Conservation (phyloP, 352 stramenopile genomes). For the Globisporangium barbulae region DNA sequence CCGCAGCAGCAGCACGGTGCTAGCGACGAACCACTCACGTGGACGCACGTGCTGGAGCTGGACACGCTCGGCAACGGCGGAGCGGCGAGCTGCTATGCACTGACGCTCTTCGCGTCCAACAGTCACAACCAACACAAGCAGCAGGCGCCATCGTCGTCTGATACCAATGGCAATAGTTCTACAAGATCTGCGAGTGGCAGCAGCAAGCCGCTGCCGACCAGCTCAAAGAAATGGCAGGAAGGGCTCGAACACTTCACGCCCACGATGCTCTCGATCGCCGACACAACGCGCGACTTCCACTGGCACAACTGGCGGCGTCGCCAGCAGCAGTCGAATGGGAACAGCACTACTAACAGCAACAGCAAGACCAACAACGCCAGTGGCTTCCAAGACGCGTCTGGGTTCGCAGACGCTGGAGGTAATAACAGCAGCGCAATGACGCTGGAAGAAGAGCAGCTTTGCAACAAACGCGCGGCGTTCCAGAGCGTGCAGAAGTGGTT, state of each 20-base stretch:
- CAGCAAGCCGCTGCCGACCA: background rate
- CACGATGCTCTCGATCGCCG: slow-evolving; percentile 68
- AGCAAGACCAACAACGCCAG: background rate
- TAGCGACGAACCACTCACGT: slow-evolving; percentile 22
- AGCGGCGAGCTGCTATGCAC: slow-evolving; percentile 33
- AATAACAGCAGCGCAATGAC: slow-evolving; percentile 5
- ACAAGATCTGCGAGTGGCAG: background rate
- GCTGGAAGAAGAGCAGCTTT: slow-evolving; percentile 21
- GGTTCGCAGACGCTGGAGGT: background rate
- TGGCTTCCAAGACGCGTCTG: slow-evolving; percentile 1
- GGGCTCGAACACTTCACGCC: slow-evolving; percentile 78
- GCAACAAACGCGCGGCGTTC: slow-evolving; percentile 29
- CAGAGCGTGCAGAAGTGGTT: slow-evolving; percentile 61
- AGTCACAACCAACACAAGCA: slow-evolving; percentile 3
- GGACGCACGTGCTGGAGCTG: slow-evolving; percentile 35
- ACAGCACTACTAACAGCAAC: background rate
- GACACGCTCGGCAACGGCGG: slow-evolving; percentile 13
- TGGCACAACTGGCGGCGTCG: slow-evolving; percentile 19
- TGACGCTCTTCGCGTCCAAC: slow-evolving; percentile 44
- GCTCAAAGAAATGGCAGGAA: slow-evolving; percentile 43
- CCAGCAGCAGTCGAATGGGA: background rate
- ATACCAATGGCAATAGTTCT: background rate
- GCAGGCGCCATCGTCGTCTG: background rate
- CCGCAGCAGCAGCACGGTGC: background rate
- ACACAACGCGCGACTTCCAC: slow-evolving; percentile 40